Evolutionary conservation across 495 filamentous ascomycete species (phyloP).

Genomic region (Penicillium cataractarum): DNA sequence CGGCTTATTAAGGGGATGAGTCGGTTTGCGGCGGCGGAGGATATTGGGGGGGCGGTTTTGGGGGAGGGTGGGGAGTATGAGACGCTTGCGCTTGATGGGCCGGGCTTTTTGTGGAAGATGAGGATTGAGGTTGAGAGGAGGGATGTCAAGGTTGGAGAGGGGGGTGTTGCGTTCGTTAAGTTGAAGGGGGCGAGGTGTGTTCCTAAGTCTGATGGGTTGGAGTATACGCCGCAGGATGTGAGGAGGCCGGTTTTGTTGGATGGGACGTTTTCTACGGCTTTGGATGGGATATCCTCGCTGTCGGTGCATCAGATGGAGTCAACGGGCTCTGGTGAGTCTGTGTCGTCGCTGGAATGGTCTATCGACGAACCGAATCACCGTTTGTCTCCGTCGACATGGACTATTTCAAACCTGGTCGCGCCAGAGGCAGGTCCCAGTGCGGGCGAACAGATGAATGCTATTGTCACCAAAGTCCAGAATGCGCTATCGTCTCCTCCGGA

Average conservation of each 20-base stretch:
- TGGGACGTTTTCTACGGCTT: constrained; percentile 36
- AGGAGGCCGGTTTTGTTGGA: constrained; percentile 52
- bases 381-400: constrained; percentile 34
- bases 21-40: constrained; percentile 63
- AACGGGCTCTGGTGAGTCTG: not conserved
- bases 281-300: constrained; percentile 21
- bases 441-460: constrained; percentile 49
- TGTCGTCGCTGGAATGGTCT: constrained; percentile 18
- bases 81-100: constrained; percentile 85
- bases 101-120: constrained; percentile 67
- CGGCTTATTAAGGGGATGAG: constrained; percentile 64
- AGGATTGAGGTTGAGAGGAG: constrained; percentile 66
- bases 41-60: constrained; percentile 66
- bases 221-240: constrained; percentile 44
- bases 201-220: constrained; percentile 44
- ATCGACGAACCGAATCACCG: constrained; percentile 21
- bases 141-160: constrained; percentile 63
- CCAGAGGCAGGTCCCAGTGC: constrained; percentile 43
- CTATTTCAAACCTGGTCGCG: constrained; percentile 49
- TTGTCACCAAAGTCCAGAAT: constrained; percentile 39
- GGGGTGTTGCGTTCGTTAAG: constrained; percentile 69
- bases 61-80: constrained; percentile 98
- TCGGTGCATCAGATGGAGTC: not conserved
- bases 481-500: constrained; percentile 31
- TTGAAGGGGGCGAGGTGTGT: constrained; percentile 62